A percentile compares a stretch with the other conserved stretches of the same genome.
phyloP scores from a whole-genome alignment of 495 filamentous ascomycete species.

The Stereocaulon alpinum region DNA sequence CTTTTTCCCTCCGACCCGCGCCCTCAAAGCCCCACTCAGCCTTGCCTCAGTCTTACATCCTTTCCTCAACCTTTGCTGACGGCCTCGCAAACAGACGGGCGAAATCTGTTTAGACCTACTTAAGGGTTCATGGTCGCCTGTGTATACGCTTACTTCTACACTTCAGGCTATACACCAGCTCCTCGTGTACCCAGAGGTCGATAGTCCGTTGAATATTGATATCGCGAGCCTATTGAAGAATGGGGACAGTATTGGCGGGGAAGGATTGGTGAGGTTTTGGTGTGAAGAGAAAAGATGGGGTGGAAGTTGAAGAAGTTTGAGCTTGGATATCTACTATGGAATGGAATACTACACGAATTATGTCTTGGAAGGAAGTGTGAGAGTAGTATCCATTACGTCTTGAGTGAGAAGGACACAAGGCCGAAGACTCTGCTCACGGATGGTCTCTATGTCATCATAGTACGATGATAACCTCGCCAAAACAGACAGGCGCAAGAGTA shows the following conservation, averaged over 20 bases:
- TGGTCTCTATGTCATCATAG: too few species aligned
- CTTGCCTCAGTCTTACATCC: not conserved
- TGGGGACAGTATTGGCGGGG: slow-evolving; percentile 67
- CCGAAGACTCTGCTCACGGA: too few species aligned
- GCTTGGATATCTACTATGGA: not conserved
- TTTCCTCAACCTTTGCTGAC: too few species aligned
- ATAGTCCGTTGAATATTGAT: slow-evolving; percentile 85
- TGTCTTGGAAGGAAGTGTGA: too few species aligned
- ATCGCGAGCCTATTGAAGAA: slow-evolving; percentile 64
- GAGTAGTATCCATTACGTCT: too few species aligned
- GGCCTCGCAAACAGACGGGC: slow-evolving; percentile 42
- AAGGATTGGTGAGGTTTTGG: slow-evolving; percentile 70
- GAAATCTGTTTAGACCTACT: slow-evolving; percentile 91
- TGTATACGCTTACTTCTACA: slow-evolving; percentile 68
- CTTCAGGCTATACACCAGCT: slow-evolving; percentile 70
- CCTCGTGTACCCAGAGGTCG: slow-evolving; percentile 62
- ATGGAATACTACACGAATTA: not conserved
- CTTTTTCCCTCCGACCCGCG: too few species aligned
- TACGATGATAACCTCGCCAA: too few species aligned
- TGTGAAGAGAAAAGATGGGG: slow-evolving; percentile 21
- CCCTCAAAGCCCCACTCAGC: not conserved
- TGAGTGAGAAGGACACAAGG: too few species aligned
- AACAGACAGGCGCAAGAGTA: too few species aligned
- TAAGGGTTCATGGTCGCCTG: slow-evolving; percentile 58
- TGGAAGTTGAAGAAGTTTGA: slow-evolving; percentile 2